Evolutionary conservation across 202 grass and related monocot genomes (phyloP), one percentile per base, ranked within the genome.

Genomic region (Digitaria exilis): DNA sequence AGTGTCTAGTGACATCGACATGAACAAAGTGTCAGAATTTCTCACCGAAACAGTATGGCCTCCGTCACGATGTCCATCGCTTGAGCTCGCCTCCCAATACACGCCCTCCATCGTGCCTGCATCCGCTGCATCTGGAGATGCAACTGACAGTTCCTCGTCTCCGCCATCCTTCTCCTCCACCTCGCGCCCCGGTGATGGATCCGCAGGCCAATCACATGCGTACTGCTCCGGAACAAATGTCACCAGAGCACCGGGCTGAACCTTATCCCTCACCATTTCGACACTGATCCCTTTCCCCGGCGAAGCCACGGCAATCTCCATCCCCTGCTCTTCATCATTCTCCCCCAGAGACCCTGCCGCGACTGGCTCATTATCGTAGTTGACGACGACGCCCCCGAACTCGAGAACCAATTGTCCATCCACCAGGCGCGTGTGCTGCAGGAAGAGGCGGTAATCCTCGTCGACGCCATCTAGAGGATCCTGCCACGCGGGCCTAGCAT

Each of bases 361-460:
- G 31, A 51, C 57, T 30, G 28, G 45, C 51, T 57, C 28, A 39
- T 37, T 6, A 41, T 75, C 61, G 44, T 87, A 86, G 46, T 74
- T 49, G 65, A 88, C 22, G 62, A 81, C 62, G 63, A 63, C 26
- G 25, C 46, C 77, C 30, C 54, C 85, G 9, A 67, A 80, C 75
- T 91, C 50, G 46, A 91, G 74, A 58, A 89, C 50, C 84, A 91
- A 8, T 9, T 65, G 65, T 18, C 80, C 85, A 31, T 85, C 71
- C 44, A 81, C 70, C 41, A 87, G 41, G 64, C 82, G 45, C 43
- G 85, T 30, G 57, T 87, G 87, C 56, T 73, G 62, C 78, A 94
- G 71, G 84, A 94, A 94, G 26, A 87, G 12, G 81, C 76, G 84
- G 77, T 94, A 94, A 17, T 88, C 87, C 31, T 80, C 84, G 65